A percentile compares a stretch with the other conserved stretches of the same genome.
These are phyloP conservation scores for Fusarium avenaceum DNA, from an alignment of 2,329 filamentous ascomycete species.

Conservation along the genomic window DNA sequence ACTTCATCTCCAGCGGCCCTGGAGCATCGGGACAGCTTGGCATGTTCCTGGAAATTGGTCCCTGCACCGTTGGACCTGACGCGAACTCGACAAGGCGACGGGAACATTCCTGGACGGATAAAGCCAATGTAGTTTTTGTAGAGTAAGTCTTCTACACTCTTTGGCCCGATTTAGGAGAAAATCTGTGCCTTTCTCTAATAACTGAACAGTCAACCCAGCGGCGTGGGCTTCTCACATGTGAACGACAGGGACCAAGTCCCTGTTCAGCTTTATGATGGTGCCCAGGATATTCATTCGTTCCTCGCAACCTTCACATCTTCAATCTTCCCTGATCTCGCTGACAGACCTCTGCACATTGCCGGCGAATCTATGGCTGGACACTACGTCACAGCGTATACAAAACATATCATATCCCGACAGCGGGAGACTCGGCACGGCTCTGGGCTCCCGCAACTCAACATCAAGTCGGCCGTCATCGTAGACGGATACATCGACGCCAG, in stretches of 20 bases:
- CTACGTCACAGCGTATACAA: slow-evolving; percentile 18
- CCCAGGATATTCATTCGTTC: slow-evolving; percentile 10
- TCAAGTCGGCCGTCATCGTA: slow-evolving; percentile 8
- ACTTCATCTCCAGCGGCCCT: neutral
- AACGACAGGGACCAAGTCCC: slow-evolving; percentile 14
- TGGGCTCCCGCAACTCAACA: neutral
- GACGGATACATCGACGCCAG: slow-evolving; percentile 14
- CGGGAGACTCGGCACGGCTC: neutral
- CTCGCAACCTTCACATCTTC: neutral
- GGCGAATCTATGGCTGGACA: slow-evolving; percentile 27
- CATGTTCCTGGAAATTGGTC: slow-evolving; percentile 6
- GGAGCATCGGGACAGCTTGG: slow-evolving; percentile 18
- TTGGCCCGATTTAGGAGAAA: neutral
- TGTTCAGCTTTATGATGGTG: slow-evolving; percentile 11
- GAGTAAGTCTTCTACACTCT: neutral
- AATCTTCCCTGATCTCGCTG: slow-evolving; percentile 11
- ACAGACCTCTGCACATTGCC: slow-evolving; percentile 17
- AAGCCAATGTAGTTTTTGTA: slow-evolving; percentile 15
- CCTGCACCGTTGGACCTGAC: slow-evolving; percentile 8
- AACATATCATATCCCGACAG: slow-evolving; percentile 4
- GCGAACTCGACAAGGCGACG: slow-evolving; percentile 22
- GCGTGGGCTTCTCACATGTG: slow-evolving; percentile 22
- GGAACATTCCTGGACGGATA: slow-evolving; percentile 22
- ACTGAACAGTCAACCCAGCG: slow-evolving; percentile 12
- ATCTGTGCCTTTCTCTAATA: too few relatives aligned